Percentiles rank a stretch among this genome's conserved stretches.
Conservation (phyloP, 345 rosid genomes). For the Gossypioides kirkii region DNA sequence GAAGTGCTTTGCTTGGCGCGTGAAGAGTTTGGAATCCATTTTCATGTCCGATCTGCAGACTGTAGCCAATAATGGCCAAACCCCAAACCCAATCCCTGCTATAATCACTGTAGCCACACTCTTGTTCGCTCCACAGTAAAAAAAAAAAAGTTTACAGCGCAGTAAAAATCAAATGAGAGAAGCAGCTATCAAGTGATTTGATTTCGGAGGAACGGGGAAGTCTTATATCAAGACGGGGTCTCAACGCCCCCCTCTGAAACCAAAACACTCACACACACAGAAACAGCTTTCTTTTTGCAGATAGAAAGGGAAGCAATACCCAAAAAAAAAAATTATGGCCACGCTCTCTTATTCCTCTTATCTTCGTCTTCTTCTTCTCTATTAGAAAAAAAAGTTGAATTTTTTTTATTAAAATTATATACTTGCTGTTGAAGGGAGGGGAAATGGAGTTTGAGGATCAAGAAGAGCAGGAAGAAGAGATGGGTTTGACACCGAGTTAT, state of each 20-base stretch:
- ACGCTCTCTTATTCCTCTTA: conserved; percentile 32
- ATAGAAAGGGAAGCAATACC: conserved; percentile 1
- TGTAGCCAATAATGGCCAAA: conserved; percentile 22
- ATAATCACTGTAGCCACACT: conserved; percentile 1
- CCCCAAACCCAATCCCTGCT: conserved; percentile 13
- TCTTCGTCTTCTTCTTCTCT: conserved; percentile 12
- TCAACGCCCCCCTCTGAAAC: neutral
- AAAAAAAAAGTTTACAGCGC: neutral
- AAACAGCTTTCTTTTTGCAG: conserved; percentile 9
- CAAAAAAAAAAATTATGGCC: conserved; percentile 29
- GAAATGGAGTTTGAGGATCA: conserved; percentile 52
- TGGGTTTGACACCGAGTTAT: conserved; percentile 37
- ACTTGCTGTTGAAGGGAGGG: neutral
- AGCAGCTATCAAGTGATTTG: neutral
- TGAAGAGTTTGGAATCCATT: conserved; percentile 23
- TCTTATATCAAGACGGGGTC: neutral
- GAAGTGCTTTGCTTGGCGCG: conserved; percentile 12
- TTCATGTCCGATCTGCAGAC: conserved; percentile 17
- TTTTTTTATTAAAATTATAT: neutral
- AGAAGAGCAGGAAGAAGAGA: conserved; percentile 60
- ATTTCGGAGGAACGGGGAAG: conserved; percentile 11
- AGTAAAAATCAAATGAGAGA: neutral
- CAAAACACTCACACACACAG: neutral
- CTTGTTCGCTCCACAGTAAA: conserved; percentile 21
- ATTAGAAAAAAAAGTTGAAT: neutral